Evolutionary conservation across 2,329 filamentous ascomycete genomes (phyloP), one percentile per base, ranked within the genome.

Genomic region (Bretziella fagacearum): DNA sequence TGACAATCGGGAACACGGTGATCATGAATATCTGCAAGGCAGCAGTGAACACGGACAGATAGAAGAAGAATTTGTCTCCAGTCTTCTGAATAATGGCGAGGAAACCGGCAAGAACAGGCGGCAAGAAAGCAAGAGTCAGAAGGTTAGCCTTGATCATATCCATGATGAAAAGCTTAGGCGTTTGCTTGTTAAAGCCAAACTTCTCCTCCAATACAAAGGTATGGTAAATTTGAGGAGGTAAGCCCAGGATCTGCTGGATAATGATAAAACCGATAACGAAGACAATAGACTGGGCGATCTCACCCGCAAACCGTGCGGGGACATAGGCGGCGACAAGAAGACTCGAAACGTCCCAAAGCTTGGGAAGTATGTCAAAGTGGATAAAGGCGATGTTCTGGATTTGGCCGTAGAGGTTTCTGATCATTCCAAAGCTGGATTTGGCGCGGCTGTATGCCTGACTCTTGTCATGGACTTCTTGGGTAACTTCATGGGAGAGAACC

Each of bases 121-220:
- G 79, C 51, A 84, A 81, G 50, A 98, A 73, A 41, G 76, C 77
- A 54, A 93, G 71, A 44, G 79, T 77, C 50, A 98, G 73, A 55
- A 84, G 71, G 62, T 94, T 86, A 26, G 81, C 79, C 71, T 98
- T 98, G 66, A 96, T 62, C 67, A 94, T 78, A 61, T 98, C 91
- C 56, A 76, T 83, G 46, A 95, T 60, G 71, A 89, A 98, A 25
- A 96, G 71, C 62, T 78, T 79, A 47, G 85, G 68, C 0, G 91
- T 96, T 70, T 94, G 86, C 69, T 98, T 98, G 66, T 98, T 98
- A 75, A 98, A 98, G 43, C 91, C 91, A 57, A 93, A 98, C 60
- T 85, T 83, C 65, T 95, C 87, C 64, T 98, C 91, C 48, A 98
- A 70, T 41, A 96, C 84, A 59, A 98, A 98, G 10, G 85, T 91